Percentiles rank a stretch among this genome's conserved stretches.
phyloP scores from a whole-genome alignment of 441 rosid genomes.

The Corymbia calophylla region DNA sequence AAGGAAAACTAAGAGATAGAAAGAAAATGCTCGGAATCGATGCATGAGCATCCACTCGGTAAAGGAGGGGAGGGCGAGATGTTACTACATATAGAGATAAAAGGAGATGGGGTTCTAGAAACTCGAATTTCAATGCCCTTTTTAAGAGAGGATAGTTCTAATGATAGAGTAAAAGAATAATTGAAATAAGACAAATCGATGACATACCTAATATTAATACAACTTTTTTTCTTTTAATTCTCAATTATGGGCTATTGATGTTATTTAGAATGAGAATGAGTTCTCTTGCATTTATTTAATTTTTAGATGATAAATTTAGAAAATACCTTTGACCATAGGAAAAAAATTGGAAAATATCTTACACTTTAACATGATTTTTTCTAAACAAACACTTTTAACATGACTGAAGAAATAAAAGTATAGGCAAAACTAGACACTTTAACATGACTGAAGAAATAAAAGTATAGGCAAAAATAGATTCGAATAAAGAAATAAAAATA shows the following conservation, averaged over 20 bases:
- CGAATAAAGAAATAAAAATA: neutral
- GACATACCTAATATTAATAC: no score
- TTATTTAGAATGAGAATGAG: no score
- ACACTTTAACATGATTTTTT: no score
- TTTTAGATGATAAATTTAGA: no score
- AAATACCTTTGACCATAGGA: neutral
- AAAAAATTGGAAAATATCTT: neutral
- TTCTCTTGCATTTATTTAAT: no score
- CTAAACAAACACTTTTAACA: no score
- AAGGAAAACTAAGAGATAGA: rapidly evolving
- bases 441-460: no score
- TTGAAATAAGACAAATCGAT: rapidly evolving
- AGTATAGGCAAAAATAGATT: no score
- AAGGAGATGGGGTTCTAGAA: neutral
- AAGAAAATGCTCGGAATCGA: neutral
- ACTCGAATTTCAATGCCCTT: rapidly evolving
- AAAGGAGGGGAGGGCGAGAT: neutral
- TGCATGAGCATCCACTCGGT: neutral
- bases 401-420: no score
- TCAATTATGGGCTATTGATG: no score
- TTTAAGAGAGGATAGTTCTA: neutral
- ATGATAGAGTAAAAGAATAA: rapidly evolving
- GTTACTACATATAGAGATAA: neutral
- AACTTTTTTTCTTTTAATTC: no score
- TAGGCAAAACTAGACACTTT: no score